These are phyloP conservation scores for Marasmius fiardii DNA, from an alignment of 1,284 basidiomycete genomes.

Conservation along the genomic window DNA sequence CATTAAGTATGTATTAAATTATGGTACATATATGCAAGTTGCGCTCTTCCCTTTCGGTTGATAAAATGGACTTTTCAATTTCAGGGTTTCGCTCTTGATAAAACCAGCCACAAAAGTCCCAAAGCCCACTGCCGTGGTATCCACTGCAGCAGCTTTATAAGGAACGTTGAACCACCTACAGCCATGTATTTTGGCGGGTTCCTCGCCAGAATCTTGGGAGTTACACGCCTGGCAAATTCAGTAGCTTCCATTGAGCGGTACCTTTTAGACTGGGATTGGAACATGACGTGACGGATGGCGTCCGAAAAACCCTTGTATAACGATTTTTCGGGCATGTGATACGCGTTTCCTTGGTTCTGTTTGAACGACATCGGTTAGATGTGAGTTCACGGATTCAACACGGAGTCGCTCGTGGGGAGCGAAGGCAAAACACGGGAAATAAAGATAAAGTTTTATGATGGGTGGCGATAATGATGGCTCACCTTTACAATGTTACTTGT, in stretches of 20 bases:
- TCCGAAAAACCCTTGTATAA: constrained; percentile 10
- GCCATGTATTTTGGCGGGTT: constrained; percentile 16
- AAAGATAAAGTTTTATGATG: too few species aligned
- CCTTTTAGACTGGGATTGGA: constrained; percentile 16
- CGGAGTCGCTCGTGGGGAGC: too few species aligned
- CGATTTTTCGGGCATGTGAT: constrained; percentile 8
- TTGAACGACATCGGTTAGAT: neutral
- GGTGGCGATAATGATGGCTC: neutral
- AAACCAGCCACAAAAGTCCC: neutral
- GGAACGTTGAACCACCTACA: constrained; percentile 10
- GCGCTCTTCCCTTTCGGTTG: too few species aligned
- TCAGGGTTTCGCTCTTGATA: neutral
- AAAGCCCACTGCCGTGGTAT: neutral
- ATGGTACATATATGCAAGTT: too few species aligned
- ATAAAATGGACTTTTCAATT: neutral
- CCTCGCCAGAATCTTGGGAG: constrained; percentile 10
- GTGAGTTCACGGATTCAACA: neutral
- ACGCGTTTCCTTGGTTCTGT: constrained; percentile 8
- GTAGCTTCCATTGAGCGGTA: constrained; percentile 17
- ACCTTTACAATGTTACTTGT: constrained; percentile 14
- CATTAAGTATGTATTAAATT: too few species aligned
- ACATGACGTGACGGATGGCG: constrained; percentile 11
- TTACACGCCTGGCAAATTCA: constrained; percentile 16
- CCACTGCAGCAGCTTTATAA: neutral
- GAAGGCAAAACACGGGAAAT: too few species aligned